Percentiles rank a stretch among this genome's conserved stretches.
Conservation (phyloP, 495 filamentous ascomycete genomes). For the Letharia columbiana region DNA sequence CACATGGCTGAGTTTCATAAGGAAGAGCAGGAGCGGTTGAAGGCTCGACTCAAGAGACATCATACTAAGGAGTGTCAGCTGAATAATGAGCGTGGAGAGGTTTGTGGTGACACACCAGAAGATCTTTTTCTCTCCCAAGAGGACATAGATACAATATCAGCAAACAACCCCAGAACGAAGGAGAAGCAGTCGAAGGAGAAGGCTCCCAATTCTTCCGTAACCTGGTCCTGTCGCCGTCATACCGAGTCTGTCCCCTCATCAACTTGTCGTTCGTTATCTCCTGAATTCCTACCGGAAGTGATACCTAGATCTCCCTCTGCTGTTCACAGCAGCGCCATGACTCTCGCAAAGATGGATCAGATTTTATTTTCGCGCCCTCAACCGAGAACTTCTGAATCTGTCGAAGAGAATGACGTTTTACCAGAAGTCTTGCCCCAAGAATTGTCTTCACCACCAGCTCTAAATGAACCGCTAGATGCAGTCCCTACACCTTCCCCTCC, state of each 20-base stretch:
- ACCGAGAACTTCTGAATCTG: not conserved
- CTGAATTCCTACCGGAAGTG: not conserved
- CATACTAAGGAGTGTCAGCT: not conserved
- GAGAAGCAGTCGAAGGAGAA: not conserved
- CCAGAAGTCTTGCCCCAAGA: not conserved
- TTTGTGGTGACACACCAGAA: not conserved
- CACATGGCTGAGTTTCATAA: conserved; percentile 10
- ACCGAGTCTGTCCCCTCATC: not conserved
- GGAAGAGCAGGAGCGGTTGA: conserved; percentile 6
- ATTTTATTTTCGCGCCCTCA: conserved; percentile 6
- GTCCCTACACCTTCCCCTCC: not conserved
- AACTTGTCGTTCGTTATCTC: not conserved
- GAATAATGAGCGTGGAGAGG: not conserved
- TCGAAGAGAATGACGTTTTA: not conserved
- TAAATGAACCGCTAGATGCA: not conserved
- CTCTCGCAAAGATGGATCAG: conserved; percentile 20
- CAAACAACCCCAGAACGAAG: not conserved
- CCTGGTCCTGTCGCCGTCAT: not conserved
- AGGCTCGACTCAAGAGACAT: conserved; percentile 12
- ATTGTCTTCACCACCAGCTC: not conserved
- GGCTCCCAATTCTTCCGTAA: not conserved
- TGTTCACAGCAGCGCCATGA: conserved; percentile 1
- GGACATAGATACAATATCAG: not conserved
- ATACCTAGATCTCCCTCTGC: conserved; percentile 5
- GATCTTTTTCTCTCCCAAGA: conserved; percentile 10